Evolutionary conservation across 108 stramenopile species (phyloP).

Genomic region (Chaetoceros muelleri): DNA sequence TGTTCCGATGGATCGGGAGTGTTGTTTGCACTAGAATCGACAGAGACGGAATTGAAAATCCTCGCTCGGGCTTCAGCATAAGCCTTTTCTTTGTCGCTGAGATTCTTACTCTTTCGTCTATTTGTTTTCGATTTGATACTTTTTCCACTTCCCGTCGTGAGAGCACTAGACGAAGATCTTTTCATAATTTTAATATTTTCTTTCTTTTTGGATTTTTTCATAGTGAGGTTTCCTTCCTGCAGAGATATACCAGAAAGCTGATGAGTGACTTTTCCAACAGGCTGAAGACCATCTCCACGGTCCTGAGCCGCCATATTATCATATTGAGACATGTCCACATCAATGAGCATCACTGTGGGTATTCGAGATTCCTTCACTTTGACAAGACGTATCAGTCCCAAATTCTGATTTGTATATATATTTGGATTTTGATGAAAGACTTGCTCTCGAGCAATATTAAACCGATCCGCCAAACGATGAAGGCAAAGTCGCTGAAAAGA

Average conservation of each 20-base stretch:
- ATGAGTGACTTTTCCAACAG: background rate
- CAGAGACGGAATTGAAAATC: conserved; percentile 53
- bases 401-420: conserved; percentile 1
- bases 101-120: conserved; percentile 21
- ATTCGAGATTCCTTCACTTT: conserved; percentile 28
- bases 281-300: background rate
- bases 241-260: background rate
- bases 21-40: conserved; percentile 3
- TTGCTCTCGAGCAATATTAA: conserved; percentile 61
- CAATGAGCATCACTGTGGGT: conserved; percentile 27
- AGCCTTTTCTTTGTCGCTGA: conserved; percentile 78
- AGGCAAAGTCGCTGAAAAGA: conserved; percentile 79
- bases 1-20: conserved; percentile 4
- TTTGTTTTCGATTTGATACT: conserved; percentile 13
- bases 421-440: conserved; percentile 2
- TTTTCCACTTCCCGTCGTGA: background rate
- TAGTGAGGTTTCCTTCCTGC: conserved; percentile 8
- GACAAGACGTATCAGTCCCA: conserved; percentile 25
- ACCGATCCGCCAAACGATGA: conserved; percentile 87
- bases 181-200: conserved; percentile 50
- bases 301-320: background rate
- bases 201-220: conserved; percentile 6
- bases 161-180: conserved; percentile 6
- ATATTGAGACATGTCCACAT: conserved; percentile 27
- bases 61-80: conserved; percentile 88